A percentile compares a stretch with the other conserved stretches of the same genome.
These are phyloP conservation scores for Coffea humblotiana DNA, from an alignment of 305 asterid genomes.

Conservation along the genomic window DNA sequence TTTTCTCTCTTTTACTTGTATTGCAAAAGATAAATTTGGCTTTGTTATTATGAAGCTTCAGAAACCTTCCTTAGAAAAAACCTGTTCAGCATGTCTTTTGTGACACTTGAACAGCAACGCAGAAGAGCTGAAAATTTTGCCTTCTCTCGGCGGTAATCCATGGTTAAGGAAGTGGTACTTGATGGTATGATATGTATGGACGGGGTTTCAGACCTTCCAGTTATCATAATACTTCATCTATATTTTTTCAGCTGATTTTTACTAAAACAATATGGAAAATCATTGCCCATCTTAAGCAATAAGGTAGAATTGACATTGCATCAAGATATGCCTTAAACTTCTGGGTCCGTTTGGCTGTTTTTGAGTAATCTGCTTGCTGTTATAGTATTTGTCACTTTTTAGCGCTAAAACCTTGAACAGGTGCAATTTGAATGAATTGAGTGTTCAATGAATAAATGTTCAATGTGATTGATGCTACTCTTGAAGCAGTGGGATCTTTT, in stretches of 20 bases:
- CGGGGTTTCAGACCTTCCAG: too few species aligned
- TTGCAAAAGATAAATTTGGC: too few species aligned
- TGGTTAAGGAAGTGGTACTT: background rate
- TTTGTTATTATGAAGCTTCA: background rate
- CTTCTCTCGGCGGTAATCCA: background rate
- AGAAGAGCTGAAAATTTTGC: background rate
- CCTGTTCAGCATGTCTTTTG: background rate
- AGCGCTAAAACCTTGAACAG: too few species aligned
- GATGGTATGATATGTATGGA: too few species aligned
- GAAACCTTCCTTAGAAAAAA: background rate
- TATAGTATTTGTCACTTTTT: background rate
- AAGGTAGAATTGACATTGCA: background rate
- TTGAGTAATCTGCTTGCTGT: background rate
- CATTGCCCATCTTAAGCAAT: background rate
- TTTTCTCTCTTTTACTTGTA: background rate
- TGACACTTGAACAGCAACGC: background rate
- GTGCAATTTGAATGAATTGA: too few species aligned
- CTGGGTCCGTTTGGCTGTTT: too few species aligned
- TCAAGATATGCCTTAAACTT: background rate
- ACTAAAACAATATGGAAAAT: background rate
- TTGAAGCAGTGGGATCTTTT: too few species aligned
- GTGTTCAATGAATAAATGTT: too few species aligned
- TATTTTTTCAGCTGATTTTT: background rate
- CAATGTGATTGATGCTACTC: too few species aligned
- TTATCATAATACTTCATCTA: too few species aligned